Evolutionary conservation across 2,329 filamentous ascomycete genomes (phyloP), one percentile per base, ranked within the genome.

Genomic region (Epichloe typhina): DNA sequence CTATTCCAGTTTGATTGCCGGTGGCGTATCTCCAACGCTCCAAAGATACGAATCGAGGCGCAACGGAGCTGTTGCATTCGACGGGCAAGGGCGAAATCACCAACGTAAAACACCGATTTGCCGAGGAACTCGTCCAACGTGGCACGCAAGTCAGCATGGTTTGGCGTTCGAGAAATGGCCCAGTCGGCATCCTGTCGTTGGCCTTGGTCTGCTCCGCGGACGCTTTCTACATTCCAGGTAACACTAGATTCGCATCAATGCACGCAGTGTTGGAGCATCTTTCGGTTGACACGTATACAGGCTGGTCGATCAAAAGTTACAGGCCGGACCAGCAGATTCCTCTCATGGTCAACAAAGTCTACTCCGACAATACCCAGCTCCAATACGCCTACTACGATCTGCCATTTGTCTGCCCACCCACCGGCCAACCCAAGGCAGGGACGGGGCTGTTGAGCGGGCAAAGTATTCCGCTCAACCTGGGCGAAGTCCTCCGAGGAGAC

Each of bases 321-420:
- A 76, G 75, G 57, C 79, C 89, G 56, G 78, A 80, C 64, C 85
- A 94, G 58, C 73, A 80, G 11, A 84, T 95, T 39, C 88, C 88
- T 1, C 74, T 95, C n/a, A 81, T 91, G 51, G 86, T 93, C 56
- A 95, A 95, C 72, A 95, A 95, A 66, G 83, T 90, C 59, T 94
- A 90, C 67, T 94, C 88, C 50, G 88, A 94, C 68, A 83, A 86
- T 60, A 93, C 86, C 7, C 84, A 93, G 64, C 72, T 95, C n/a
- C 88, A 94, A 66, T 94, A 89, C 77, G 88, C 88, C 58, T 95
- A 91, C 71, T 86, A 84, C 64, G 86, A 93, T 59, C 80, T 94
- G 1, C 88, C 88, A 7, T 95, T 94, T 64, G 85, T 91, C 50
- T 94, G 88, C 62, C 85, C 86, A 11, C 84, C 86, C 1, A 86